Evolutionary conservation across 306 rosid genomes (phyloP), one percentile per base, ranked within the genome.

Genomic region (Myrica gale): DNA sequence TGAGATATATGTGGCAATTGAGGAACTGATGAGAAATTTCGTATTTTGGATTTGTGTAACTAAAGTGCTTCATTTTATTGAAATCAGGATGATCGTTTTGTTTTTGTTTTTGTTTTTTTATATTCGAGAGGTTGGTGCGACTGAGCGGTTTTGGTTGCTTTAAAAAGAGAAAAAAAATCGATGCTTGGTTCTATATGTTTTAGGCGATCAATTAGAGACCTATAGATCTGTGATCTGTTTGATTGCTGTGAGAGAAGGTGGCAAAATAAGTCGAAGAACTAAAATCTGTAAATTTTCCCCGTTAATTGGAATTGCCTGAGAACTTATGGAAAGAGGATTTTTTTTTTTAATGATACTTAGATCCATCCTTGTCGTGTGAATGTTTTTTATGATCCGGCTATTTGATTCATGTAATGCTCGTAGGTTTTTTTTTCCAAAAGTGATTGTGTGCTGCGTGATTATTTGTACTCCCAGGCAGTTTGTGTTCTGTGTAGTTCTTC

Each of bases 1-100:
- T 86, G 55, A 52, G 81, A 69, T 48, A 73, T 66, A 26, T 41
- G 42, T 9, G 26, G 20, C 15, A 51, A 51, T 54, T 48, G 9
- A 57, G 9, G 12, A 60, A 5, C 5, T 43, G 23, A 54, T 46
- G 8, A 9, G 32, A 8, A 45, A 37, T 70, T 42, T 44, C n/a
- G 9, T 41, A 10, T 37, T 3, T 57, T 57, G 7, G 9, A 57
- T 57, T 48, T 8, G 7, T 8, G 23, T 9, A 4, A 55, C 20
- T 15, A 21, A 57, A 21, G 39, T 57, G 63, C 2, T 57, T 57
- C 63, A 20, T 21, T 48, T 11, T 48, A 48, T 48, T 48, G 53
- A 48, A 48, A 4, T 11, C 13, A 48, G 5, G 10, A 8, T 9
- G 16, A 57, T 39, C 16, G 58, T 48, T 17, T 4, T n/a, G 5